A percentile compares a stretch with the other conserved stretches of the same genome.
These are phyloP conservation scores for Trichoderma sp. DNA, from an alignment of 2,329 filamentous ascomycete genomes.

Conservation along the genomic window DNA sequence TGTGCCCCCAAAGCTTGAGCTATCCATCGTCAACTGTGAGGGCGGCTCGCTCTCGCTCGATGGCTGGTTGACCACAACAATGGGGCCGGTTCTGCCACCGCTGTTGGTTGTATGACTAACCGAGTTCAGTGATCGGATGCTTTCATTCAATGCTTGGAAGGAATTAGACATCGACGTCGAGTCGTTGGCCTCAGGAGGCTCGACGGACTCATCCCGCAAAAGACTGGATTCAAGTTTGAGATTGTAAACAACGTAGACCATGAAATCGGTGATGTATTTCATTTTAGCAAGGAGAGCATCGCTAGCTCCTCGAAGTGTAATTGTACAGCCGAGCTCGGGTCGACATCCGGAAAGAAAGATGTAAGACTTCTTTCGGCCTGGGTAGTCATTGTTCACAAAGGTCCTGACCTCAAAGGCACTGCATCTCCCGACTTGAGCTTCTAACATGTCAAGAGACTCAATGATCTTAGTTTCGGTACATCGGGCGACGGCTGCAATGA, in stretches of 20 bases:
- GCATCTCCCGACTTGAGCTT: constrained; percentile 74
- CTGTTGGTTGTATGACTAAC: constrained; percentile 31
- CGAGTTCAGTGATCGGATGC: constrained; percentile 38
- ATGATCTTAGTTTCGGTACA: constrained; percentile 92
- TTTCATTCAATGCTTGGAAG: constrained; percentile 44
- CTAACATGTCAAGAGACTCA: constrained; percentile 86
- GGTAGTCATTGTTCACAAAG: constrained; percentile 76
- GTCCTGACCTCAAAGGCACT: constrained; percentile 94
- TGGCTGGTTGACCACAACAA: constrained; percentile 38
- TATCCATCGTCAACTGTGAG: constrained; percentile 37
- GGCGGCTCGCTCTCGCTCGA: constrained; percentile 41
- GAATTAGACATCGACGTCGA: constrained; percentile 41
- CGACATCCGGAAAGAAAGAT: constrained; percentile 92
- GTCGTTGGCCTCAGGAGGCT: constrained; percentile 68
- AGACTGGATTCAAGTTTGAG: constrained; percentile 93
- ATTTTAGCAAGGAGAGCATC: constrained; percentile 71
- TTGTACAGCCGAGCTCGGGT: constrained; percentile 90
- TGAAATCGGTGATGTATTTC: constrained; percentile 95
- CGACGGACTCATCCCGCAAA: constrained; percentile 88
- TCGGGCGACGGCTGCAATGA: constrained; percentile 90
- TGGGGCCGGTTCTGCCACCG: constrained; percentile 30
- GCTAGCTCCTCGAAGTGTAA: constrained; percentile 81
- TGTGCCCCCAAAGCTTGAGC: constrained; percentile 29
- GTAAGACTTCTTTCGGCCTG: constrained; percentile 85
- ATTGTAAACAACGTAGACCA: constrained; percentile 99